phyloP scores from a whole-genome alignment of 2,329 filamentous ascomycete genomes.

The Fusarium anthophilum region DNA sequence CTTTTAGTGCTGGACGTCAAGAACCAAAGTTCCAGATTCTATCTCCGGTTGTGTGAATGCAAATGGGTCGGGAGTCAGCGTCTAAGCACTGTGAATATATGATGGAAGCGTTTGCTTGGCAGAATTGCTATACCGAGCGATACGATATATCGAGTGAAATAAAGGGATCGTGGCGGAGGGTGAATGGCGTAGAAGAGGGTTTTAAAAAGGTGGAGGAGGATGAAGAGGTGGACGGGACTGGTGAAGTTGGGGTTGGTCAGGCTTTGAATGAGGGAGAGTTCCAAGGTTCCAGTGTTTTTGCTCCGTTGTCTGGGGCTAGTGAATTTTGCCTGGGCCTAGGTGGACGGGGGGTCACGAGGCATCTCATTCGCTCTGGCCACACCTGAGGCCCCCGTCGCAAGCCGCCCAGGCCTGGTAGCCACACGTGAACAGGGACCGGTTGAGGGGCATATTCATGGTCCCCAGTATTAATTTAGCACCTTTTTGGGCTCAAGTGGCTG shows the following conservation, averaged over 20 bases:
- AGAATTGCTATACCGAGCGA: not conserved
- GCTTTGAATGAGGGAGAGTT: constrained; percentile 33
- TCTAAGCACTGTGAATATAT: not conserved
- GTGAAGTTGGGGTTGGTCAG: constrained; percentile 23
- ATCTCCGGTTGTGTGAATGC: not conserved
- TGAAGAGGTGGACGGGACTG: constrained; percentile 26
- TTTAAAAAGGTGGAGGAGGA: constrained; percentile 32
- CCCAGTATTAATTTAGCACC: constrained; percentile 8
- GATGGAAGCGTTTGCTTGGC: not conserved
- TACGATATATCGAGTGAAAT: not conserved
- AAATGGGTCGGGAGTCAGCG: not conserved
- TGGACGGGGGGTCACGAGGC: constrained; percentile 22
- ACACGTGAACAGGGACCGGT: constrained; percentile 18
- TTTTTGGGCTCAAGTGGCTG: not conserved
- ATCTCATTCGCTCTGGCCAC: constrained; percentile 32
- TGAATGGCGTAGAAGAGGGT: constrained; percentile 14
- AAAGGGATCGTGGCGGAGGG: not conserved
- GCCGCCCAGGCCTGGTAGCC: constrained; percentile 18
- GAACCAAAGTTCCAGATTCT: not conserved
- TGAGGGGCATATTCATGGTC: constrained; percentile 18
- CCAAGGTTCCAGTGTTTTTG: constrained; percentile 31
- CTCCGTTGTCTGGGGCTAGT: constrained; percentile 32
- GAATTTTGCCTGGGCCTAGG: constrained; percentile 28
- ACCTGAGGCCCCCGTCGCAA: constrained; percentile 13
- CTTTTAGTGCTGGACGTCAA: not conserved